phyloP scores from a whole-genome alignment of 192 early-diverging fungal genomes.

The Pilobolus umbonatus region DNA sequence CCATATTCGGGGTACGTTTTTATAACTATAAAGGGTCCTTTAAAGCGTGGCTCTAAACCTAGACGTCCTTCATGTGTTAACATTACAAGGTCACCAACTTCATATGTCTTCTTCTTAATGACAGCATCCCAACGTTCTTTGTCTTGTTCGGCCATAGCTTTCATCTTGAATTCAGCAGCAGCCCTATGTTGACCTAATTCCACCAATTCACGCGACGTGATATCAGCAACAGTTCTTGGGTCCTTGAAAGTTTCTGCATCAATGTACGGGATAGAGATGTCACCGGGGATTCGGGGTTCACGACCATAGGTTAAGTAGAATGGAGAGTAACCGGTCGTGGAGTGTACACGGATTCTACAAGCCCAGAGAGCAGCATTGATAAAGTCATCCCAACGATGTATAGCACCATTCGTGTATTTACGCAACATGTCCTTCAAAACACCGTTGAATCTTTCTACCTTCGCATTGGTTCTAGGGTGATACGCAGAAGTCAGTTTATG shows the following conservation, averaged over 20 bases:
- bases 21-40: constrained; percentile 2
- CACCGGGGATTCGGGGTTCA: constrained; percentile 18
- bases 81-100: constrained; percentile 5
- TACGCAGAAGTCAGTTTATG: constrained; percentile 18
- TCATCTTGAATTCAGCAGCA: neutral
- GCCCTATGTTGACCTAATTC: constrained; percentile 1
- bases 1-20: neutral
- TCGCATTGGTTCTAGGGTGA: constrained; percentile 21
- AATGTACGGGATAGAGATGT: constrained; percentile 9
- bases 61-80: neutral
- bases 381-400: constrained; percentile 19
- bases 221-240: neutral
- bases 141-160: constrained; percentile 2
- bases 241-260: constrained; percentile 1
- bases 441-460: constrained; percentile 17
- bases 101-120: constrained; percentile 1
- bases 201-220: neutral
- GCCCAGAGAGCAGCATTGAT: constrained; percentile 12
- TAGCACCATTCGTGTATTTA: constrained; percentile 1
- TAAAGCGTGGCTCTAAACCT: constrained; percentile 8
- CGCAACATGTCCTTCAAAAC: constrained; percentile 1
- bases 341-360: neutral
- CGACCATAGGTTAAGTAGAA: constrained; percentile 22
- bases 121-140: constrained; percentile 14
- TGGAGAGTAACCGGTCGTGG: constrained; percentile 3